A percentile compares a stretch with the other conserved stretches of the same genome.
phyloP scores from a whole-genome alignment of 805 yeast species.

The Clavispora asparagi region DNA sequence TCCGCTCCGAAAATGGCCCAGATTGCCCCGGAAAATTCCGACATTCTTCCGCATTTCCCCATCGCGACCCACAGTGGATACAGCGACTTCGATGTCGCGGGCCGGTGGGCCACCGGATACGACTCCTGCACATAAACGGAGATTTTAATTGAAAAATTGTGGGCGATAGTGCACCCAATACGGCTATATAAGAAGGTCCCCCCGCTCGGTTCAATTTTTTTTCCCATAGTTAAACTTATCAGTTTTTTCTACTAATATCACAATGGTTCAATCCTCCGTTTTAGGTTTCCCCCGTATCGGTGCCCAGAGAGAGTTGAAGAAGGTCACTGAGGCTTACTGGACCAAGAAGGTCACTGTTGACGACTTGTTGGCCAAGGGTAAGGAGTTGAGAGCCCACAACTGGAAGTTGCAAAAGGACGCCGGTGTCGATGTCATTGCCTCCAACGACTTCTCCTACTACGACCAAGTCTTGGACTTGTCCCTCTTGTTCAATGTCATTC shows the following conservation, averaged over 20 bases:
- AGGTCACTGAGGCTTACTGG: slow-evolving; percentile 99
- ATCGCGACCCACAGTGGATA: too few relatives aligned
- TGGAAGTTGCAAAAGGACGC: slow-evolving; percentile 97
- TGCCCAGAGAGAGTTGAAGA: slow-evolving; percentile 98
- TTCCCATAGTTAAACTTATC: background rate
- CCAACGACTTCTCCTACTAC: slow-evolving; percentile 97
- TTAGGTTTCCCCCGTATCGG: slow-evolving; percentile 99
- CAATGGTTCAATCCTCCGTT: slow-evolving; percentile 94
- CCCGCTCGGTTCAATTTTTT: background rate
- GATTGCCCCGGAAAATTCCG: too few relatives aligned
- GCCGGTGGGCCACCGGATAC: background rate
- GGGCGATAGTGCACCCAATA: background rate
- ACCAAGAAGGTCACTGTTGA: slow-evolving; percentile 84
- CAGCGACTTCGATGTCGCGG: background rate
- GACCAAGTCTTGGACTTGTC: slow-evolving; percentile 96
- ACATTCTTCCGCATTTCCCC: too few relatives aligned
- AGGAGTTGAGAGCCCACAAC: slow-evolving; percentile 91
- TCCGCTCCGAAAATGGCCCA: too few relatives aligned
- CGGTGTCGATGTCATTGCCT: slow-evolving; percentile 95
- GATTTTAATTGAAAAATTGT: background rate
- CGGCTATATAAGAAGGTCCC: slow-evolving; percentile 1
- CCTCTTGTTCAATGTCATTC: slow-evolving; percentile 88
- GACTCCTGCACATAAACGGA: slow-evolving; percentile 2
- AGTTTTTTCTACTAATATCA: slow-evolving; percentile 10
- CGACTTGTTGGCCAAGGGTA: slow-evolving; percentile 86